Base-by-base conservation (phyloP, 148 eudicot genomes). In the Camellia granthamiana region DNA sequence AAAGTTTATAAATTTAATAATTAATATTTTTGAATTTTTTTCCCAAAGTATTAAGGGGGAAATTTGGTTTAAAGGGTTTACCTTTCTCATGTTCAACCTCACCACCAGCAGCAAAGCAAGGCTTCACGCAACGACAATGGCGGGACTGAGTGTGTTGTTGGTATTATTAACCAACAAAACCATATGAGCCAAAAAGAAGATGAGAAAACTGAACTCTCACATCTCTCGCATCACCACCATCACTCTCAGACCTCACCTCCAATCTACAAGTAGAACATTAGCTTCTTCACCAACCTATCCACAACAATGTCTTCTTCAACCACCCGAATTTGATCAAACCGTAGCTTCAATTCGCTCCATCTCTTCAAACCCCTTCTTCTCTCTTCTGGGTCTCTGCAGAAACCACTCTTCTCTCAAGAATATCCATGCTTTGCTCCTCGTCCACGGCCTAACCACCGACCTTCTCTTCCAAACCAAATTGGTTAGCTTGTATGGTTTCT, bases 341-440 rank as follows among this genome's bases (percentile, higher is more conserved):
- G 7, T 76, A 44, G 78, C 78, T 47, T 83, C 89, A 19, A 62
- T 88, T 14, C 47, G 18, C 46, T 85, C 87, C 62, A 79, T 87
- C 71, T 84, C 83, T 10, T 69, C 84, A 71, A 88, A 92, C 85
- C 94, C 97, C 6, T 81, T 83, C 56, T 86, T 79, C 63, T 38
- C 63, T 70, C 88, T 91, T 76, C 80, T 94, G 84, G 83, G 89
- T 74, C 69, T 77, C 14, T 91, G 92, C 82, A 89, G 77, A 77
- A 88, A 81, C 79, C 47, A 78, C 12, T 7, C 62, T 13, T 81
- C 90, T 18, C 87, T 94, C 58, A 60, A 72, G 75, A 84, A 79
- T 76, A 60, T 87, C 65, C 98, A 94, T 72, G 84, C 95, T 77
- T 77, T 92, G 67, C 87, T 94, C 52, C 81, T 86, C 60, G 89